phyloP scores from a whole-genome alignment of 2,329 filamentous ascomycete genomes.

The Apiospora saccharicola region DNA sequence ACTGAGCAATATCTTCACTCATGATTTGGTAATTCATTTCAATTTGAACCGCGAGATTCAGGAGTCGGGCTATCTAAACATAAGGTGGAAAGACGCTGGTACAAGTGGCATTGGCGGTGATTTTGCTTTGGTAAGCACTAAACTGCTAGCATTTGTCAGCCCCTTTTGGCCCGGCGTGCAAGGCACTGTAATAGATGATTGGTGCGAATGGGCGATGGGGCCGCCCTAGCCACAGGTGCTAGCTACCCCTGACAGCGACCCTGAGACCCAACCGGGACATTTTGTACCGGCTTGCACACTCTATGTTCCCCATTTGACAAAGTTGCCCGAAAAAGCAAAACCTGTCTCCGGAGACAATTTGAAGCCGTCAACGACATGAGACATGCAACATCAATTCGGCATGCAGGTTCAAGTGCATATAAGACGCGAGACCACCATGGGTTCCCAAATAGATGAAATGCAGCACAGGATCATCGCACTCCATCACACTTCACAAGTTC shows the following conservation, averaged over 20 bases:
- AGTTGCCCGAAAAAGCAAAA: not conserved
- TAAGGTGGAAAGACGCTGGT: not conserved
- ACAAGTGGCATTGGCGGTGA: too few relatives aligned
- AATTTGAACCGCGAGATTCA: slow-evolving; percentile 4
- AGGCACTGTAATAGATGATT: too few relatives aligned
- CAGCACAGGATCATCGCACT: not conserved
- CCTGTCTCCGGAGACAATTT: not conserved
- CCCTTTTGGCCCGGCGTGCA: not conserved
- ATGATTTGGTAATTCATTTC: not conserved
- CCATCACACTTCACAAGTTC: not conserved
- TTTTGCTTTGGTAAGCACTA: not conserved
- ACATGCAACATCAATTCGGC: not conserved
- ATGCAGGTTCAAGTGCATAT: not conserved
- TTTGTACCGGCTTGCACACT: not conserved
- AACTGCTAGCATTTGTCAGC: not conserved
- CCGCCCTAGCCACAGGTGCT: not conserved
- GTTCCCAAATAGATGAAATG: not conserved
- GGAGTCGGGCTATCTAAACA: too few relatives aligned
- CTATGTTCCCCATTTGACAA: not conserved
- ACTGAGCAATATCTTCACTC: slow-evolving; percentile 1
- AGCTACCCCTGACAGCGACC: not conserved
- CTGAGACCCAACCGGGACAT: not conserved
- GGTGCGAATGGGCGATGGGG: too few relatives aligned
- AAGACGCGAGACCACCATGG: not conserved
- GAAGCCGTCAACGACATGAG: not conserved